A percentile compares a stretch with the other conserved stretches of the same genome.
phyloP scores from a whole-genome alignment of 768 basidiomycete species.

The Lactarius hengduanensis region DNA sequence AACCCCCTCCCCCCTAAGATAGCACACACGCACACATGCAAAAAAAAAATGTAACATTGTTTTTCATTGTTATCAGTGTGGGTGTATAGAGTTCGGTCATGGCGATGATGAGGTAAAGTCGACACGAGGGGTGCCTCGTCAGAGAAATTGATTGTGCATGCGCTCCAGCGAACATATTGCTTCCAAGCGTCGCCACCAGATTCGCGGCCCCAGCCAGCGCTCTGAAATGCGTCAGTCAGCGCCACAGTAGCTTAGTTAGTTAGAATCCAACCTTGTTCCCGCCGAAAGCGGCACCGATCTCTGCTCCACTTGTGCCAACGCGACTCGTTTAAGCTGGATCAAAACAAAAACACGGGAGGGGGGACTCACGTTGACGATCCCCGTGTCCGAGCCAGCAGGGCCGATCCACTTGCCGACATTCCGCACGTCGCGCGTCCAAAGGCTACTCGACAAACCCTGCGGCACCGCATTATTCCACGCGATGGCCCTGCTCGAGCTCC shows the following conservation, averaged over 20 bases:
- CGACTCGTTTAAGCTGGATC: neutral
- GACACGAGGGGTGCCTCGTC: constrained; percentile 84
- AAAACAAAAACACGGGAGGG: neutral
- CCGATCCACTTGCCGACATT: constrained; percentile 92
- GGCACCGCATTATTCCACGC: constrained; percentile 88
- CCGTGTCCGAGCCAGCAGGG: constrained; percentile 83
- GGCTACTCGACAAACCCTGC: constrained; percentile 87
- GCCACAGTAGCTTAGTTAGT: neutral
- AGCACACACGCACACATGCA: constrained; percentile 12
- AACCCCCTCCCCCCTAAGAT: neutral
- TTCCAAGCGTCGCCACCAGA: constrained; percentile 99
- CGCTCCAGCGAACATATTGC: constrained; percentile 90
- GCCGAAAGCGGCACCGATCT: constrained; percentile 87
- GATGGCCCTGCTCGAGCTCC: constrained; percentile 81
- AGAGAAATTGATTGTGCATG: constrained; percentile 92
- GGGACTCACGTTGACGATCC: constrained; percentile 82
- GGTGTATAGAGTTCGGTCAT: neutral
- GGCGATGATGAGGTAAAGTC: constrained; percentile 56
- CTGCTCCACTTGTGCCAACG: constrained; percentile 67
- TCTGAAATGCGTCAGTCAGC: constrained; percentile 42
- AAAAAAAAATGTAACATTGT: constrained; percentile 24
- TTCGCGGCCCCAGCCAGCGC: constrained; percentile 92
- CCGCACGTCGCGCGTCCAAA: constrained; percentile 86
- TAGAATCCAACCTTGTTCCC: constrained; percentile 74
- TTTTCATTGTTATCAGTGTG: neutral